phyloP scores from a whole-genome alignment of 805 yeast genomes.

The Starmerella vaccinii region DNA sequence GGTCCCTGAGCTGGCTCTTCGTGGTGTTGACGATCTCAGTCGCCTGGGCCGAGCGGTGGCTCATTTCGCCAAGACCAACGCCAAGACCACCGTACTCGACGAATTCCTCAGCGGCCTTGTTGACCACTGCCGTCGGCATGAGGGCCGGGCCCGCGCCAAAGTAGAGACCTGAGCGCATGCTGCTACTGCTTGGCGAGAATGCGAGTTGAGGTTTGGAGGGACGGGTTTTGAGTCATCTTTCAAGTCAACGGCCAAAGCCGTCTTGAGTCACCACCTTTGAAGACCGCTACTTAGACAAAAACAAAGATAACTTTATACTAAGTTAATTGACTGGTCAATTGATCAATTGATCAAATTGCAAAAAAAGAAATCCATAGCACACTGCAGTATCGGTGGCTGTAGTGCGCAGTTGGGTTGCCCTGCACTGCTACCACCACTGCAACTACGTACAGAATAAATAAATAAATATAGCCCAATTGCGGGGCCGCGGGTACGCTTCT shows the following conservation, averaged over 20 bases:
- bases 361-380: too few species aligned
- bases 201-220: not conserved
- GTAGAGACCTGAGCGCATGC: conserved; percentile 35
- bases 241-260: not conserved
- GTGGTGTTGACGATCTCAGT: conserved; percentile 65
- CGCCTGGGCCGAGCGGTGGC: conserved; percentile 87
- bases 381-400: too few species aligned
- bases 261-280: too few species aligned
- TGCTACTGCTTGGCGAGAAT: not conserved
- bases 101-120: conserved; percentile 79
- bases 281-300: too few species aligned
- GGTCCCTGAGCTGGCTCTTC: conserved; percentile 51
- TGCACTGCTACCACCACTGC: too few species aligned
- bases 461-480: conserved; percentile 1
- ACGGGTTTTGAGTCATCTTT: conserved; percentile 1
- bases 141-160: conserved; percentile 99
- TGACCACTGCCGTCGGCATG: conserved; percentile 71
- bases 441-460: conserved; percentile 6
- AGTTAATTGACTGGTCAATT: too few species aligned
- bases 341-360: too few species aligned
- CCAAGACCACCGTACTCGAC: conserved; percentile 59
- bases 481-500: conserved; percentile 5
- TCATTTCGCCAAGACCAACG: conserved; percentile 89
- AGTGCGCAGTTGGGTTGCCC: too few species aligned
- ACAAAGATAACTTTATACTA: too few species aligned